Base-by-base conservation (phyloP, 805 yeast species). In the Ogataea salicorniae region DNA sequence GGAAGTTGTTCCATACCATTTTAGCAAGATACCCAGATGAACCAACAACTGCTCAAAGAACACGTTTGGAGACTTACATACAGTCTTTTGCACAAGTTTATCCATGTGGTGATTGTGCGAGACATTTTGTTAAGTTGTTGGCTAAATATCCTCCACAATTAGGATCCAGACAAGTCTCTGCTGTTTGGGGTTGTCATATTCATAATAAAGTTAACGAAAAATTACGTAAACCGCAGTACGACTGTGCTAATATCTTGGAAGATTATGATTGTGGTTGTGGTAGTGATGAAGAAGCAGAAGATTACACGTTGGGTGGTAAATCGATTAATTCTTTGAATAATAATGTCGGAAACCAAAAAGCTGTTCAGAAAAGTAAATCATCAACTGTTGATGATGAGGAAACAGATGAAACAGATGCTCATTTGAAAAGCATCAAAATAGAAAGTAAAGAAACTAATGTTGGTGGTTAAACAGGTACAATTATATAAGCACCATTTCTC, bases 261-360 rank as follows among this genome's bases (percentile, higher is more conserved):
- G 94, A 88, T 66, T 94, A 94, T 66, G 96, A 91, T 59, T 92
- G 99, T 71, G 99, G 99, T 0, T 92, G 99, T 69, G 96, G 94
- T 1, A 73, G 65, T 13, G 95, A 81, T 43, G 92, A 82, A 57
- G 79, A 76, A 55, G 74, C 70, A 42, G 68, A 60, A 6, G 81
- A 73, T 46, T 53, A 50, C 16, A 62, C 66, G 3, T 49, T 63
- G 41, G 53, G 51, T 35, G 62, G 61, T 11, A 47, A 50, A 47
- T 39, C 56, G 18, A 37, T 55, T 16, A 54, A 49, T 22, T 40
- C 40, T 18, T 15, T 31, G 46, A 51, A 36, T 26, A 43, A n/a
- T 37, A 37, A 33, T 11, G 31, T 3, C 13, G 22, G 39, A 11
- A 15, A 31, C 2, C 18, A 31, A 23, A 40, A n/a, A 35, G 23